Evolutionary conservation across 257 asterid species (phyloP).

Genomic region (Fraxinus pennsylvanica): DNA sequence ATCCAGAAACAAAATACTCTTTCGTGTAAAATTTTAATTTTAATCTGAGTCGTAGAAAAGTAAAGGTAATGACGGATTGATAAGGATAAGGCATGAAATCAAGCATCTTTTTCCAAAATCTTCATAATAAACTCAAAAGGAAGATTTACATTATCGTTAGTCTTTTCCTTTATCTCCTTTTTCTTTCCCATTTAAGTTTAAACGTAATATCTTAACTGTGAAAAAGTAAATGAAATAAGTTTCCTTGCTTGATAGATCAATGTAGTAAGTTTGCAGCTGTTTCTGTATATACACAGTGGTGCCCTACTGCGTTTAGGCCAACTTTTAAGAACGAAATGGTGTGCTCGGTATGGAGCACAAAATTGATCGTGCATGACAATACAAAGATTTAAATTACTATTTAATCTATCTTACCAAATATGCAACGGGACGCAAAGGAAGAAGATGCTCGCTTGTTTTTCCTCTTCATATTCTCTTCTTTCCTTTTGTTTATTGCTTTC

Average conservation of each 20-base stretch:
- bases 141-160: constrained; percentile 21
- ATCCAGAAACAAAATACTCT: constrained; percentile 24
- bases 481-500: too few relatives aligned
- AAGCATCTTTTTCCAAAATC: constrained; percentile 7
- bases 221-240: background rate
- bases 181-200: constrained; percentile 25
- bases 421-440: too few relatives aligned
- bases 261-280: background rate
- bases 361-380: too few relatives aligned
- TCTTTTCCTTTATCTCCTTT: constrained; percentile 48
- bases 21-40: background rate
- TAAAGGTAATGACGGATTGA: background rate
- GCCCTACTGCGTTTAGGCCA: background rate
- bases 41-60: background rate
- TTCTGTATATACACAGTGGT: background rate
- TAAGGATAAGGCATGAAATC: background rate
- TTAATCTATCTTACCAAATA: too few relatives aligned
- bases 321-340: background rate
- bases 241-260: background rate
- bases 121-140: constrained; percentile 20
- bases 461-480: background rate
- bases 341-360: too few relatives aligned
- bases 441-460: background rate
- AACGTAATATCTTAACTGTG: background rate
- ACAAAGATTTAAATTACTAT: too few relatives aligned